These are phyloP conservation scores for Cercospora zeae-maydis DNA, from an alignment of 2,329 filamentous ascomycete genomes.

Conservation along the genomic window DNA sequence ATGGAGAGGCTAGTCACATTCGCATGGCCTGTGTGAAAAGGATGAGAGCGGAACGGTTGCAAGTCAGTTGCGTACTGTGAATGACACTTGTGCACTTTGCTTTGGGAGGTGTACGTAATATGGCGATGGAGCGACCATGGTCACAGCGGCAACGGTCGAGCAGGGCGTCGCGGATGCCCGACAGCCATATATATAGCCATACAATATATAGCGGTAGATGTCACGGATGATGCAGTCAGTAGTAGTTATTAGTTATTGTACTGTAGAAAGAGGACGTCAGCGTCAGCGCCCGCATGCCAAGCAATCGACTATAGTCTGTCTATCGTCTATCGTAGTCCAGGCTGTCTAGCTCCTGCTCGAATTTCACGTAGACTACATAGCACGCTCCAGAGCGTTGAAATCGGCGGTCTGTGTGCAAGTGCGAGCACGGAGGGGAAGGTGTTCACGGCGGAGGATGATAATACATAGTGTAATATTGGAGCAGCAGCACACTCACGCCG, in stretches of 20 bases:
- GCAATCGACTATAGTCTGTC: not conserved
- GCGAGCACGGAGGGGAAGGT: not conserved
- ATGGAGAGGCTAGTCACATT: too few relatives aligned
- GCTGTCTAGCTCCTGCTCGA: not conserved
- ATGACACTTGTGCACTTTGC: not conserved
- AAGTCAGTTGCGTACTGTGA: not conserved
- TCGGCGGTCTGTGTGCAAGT: too few relatives aligned
- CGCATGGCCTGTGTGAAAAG: too few relatives aligned
- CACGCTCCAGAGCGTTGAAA: not conserved
- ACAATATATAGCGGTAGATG: not conserved
- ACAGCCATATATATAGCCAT: not conserved
- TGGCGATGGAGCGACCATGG: not conserved
- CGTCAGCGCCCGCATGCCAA: not conserved
- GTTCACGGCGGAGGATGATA: too few relatives aligned
- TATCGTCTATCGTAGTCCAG: too few relatives aligned
- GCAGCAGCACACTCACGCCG: too few relatives aligned
- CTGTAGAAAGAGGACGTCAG: not conserved
- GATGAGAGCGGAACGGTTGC: not conserved
- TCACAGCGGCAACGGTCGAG: not conserved
- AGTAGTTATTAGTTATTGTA: too few relatives aligned
- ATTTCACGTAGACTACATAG: not conserved
- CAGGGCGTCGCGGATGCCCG: not conserved
- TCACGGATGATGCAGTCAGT: not conserved
- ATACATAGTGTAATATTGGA: too few relatives aligned
- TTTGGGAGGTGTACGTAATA: not conserved